Conservation (phyloP, 495 filamentous ascomycete species). For the Penicillium ochrochloron region DNA sequence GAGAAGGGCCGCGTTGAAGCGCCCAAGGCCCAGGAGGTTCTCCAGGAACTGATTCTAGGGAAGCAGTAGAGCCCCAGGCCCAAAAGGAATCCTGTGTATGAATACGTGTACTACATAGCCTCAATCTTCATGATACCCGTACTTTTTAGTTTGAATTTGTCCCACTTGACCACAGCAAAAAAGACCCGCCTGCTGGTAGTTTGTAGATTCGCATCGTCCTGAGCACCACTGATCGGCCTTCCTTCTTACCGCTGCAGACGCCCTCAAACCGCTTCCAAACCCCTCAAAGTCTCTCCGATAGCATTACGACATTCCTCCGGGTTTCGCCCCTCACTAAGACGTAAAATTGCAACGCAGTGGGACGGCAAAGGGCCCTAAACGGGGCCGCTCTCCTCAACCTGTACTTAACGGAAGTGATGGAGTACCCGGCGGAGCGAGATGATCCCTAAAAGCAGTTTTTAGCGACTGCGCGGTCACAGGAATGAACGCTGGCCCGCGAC, state of each 20-base stretch:
- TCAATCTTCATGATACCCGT: slow-evolving; percentile 28
- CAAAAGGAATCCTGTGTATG: slow-evolving; percentile 4
- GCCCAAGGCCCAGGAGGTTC: slow-evolving; percentile 65
- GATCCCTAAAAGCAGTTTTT: slow-evolving; percentile 59
- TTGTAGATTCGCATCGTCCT: background rate
- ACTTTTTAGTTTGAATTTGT: background rate
- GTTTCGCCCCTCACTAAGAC: slow-evolving; percentile 22
- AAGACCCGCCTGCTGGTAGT: background rate
- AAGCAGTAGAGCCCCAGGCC: slow-evolving; percentile 13
- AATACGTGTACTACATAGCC: slow-evolving; percentile 22
- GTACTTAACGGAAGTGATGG: slow-evolving; percentile 55
- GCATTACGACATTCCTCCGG: slow-evolving; percentile 22
- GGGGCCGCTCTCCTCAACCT: slow-evolving; percentile 54
- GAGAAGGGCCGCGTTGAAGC: slow-evolving; percentile 80
- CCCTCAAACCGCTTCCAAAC: slow-evolving; percentile 1
- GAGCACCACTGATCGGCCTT: background rate
- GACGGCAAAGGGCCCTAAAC: slow-evolving; percentile 33
- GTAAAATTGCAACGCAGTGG: slow-evolving; percentile 21
- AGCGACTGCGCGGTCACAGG: slow-evolving; percentile 38
- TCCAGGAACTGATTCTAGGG: slow-evolving; percentile 60
- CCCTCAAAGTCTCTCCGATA: slow-evolving; percentile 11
- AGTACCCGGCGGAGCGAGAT: slow-evolving; percentile 38
- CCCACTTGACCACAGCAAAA: background rate
- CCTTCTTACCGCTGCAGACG: slow-evolving; percentile 11
- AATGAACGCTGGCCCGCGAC: slow-evolving; percentile 20